Conservation (phyloP, 441 rosid genomes). For the Hura crepitans region DNA sequence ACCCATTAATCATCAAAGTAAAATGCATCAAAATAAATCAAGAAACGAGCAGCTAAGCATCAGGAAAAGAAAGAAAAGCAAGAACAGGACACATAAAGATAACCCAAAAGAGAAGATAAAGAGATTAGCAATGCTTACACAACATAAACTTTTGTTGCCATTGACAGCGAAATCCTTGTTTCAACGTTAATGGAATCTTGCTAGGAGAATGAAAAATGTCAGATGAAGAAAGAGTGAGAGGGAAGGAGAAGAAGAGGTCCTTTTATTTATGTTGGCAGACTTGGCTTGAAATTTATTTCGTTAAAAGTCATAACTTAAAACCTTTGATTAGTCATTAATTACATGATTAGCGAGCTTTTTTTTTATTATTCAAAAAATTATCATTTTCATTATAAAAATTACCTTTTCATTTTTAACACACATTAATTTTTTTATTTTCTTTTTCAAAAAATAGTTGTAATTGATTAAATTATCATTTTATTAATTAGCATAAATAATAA, state of each 20-base stretch:
- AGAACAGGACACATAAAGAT: not conserved
- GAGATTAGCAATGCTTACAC: slow-evolving; percentile 38
- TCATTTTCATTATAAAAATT: slow-evolving; percentile 4
- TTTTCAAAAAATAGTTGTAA: too few species aligned
- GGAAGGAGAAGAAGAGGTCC: slow-evolving; percentile 13
- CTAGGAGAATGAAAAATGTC: not conserved
- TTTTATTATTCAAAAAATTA: not conserved
- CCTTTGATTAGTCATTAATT: slow-evolving; percentile 14
- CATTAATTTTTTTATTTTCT: too few species aligned
- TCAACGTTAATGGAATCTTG: not conserved
- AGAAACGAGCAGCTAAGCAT: not conserved
- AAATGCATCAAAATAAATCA: not conserved
- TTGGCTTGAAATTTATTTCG: not conserved
- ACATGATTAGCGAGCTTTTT: slow-evolving; percentile 16
- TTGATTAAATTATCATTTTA: too few species aligned
- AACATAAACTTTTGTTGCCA: slow-evolving; percentile 58
- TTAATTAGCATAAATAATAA: too few species aligned
- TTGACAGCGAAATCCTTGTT: slow-evolving; percentile 20
- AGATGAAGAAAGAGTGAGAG: slow-evolving; percentile 4
- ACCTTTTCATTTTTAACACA: too few species aligned
- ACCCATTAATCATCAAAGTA: not conserved
- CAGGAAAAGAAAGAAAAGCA: slow-evolving; percentile 1
- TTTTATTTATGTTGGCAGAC: slow-evolving; percentile 31
- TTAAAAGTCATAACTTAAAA: not conserved
- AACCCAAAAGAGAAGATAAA: not conserved